Evolutionary conservation across 495 filamentous ascomycete species (phyloP).

Genomic region (Daldinia bambusicola): DNA sequence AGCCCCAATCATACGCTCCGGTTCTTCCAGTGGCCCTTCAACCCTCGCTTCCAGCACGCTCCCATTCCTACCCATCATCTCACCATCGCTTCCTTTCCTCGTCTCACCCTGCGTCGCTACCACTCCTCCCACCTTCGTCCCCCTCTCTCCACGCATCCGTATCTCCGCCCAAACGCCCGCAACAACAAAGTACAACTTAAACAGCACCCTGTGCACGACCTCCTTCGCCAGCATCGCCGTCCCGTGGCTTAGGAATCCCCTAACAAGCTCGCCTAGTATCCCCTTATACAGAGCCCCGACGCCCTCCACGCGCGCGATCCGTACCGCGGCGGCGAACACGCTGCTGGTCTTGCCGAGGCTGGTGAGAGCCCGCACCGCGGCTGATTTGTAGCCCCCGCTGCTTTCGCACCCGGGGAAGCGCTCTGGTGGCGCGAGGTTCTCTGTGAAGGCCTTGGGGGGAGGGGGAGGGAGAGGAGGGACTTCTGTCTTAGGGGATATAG

Average conservation of each 20-base stretch:
- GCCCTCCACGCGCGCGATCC: slow-evolving; percentile 75
- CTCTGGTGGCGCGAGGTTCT: slow-evolving; percentile 27
- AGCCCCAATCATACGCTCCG: background rate
- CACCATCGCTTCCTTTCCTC: background rate
- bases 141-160: slow-evolving; percentile 20
- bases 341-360: slow-evolving; percentile 58
- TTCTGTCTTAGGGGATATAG: slow-evolving; percentile 10
- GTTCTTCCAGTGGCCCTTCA: no score
- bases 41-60: background rate
- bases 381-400: slow-evolving; percentile 17
- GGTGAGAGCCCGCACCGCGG: slow-evolving; percentile 30
- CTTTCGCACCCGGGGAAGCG: slow-evolving; percentile 21
- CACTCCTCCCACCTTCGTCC: background rate
- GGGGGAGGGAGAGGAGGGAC: background rate
- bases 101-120: background rate
- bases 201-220: slow-evolving; percentile 75
- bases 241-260: slow-evolving; percentile 87
- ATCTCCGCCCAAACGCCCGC: slow-evolving; percentile 49
- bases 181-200: slow-evolving; percentile 71
- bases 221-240: slow-evolving; percentile 93
- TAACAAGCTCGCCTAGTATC: slow-evolving; percentile 77
- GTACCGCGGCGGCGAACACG: slow-evolving; percentile 69
- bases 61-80: background rate
- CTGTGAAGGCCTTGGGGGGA: background rate
- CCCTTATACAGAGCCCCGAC: slow-evolving; percentile 79